Evolutionary conservation across 1,139 yeast species (phyloP).

Genomic region (Sugiyamaella neomexicana): DNA sequence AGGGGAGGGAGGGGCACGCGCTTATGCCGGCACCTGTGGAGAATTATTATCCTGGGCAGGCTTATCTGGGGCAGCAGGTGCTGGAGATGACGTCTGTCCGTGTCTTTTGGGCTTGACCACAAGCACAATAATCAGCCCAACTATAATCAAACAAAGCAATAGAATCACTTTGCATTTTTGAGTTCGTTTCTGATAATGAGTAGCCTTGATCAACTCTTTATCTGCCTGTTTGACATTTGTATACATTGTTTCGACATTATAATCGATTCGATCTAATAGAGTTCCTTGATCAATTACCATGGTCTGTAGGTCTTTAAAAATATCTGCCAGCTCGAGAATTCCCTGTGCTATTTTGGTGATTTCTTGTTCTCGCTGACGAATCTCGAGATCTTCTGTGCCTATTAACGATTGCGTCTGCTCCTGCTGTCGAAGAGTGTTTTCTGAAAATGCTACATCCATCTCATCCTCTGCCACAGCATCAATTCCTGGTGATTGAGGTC

Average conservation of each 20-base stretch:
- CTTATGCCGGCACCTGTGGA: background rate
- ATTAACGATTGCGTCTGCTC: conserved; percentile 37
- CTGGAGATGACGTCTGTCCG: conserved; percentile 22
- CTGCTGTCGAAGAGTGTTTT: conserved; percentile 47
- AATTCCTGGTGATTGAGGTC: conserved; percentile 14
- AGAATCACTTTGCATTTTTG: conserved; percentile 88
- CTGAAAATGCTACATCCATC: conserved; percentile 43
- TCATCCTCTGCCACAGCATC: conserved; percentile 39
- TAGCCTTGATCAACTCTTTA: conserved; percentile 73
- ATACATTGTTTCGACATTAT: conserved; percentile 77
- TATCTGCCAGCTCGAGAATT: conserved; percentile 86
- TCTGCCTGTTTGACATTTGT: conserved; percentile 76
- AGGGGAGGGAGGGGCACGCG: background rate
- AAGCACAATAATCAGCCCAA: conserved; percentile 69
- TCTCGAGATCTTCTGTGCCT: conserved; percentile 37
- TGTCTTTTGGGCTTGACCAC: conserved; percentile 61
- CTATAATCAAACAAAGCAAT: conserved; percentile 65
- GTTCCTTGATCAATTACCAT: conserved; percentile 96
- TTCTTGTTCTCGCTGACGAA: conserved; percentile 81
- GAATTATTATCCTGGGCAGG: background rate
- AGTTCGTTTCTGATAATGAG: conserved; percentile 78
- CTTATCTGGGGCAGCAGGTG: conserved; percentile 7
- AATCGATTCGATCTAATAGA: conserved; percentile 86
- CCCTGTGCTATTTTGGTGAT: conserved; percentile 91
- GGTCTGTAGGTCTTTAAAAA: conserved; percentile 88